phyloP scores from a whole-genome alignment of 2,329 filamentous ascomycete species.

The Colletotrichum sp. region DNA sequence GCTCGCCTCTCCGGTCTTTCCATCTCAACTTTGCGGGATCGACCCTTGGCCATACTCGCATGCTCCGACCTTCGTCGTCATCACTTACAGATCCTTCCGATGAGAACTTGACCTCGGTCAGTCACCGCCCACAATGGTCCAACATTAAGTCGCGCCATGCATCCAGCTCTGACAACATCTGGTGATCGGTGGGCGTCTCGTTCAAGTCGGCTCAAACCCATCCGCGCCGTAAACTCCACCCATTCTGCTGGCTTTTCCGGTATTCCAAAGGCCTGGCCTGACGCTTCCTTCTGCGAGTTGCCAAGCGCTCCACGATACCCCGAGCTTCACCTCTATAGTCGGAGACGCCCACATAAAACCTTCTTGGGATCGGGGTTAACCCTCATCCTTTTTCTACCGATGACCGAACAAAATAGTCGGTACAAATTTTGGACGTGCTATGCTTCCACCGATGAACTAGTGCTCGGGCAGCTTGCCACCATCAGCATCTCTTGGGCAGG shows the following conservation, averaged over 20 bases:
- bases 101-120: background rate
- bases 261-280: background rate
- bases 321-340: background rate
- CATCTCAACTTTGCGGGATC: background rate
- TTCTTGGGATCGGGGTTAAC: background rate
- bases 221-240: background rate
- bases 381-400: background rate
- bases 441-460: background rate
- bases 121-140: background rate
- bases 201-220: background rate
- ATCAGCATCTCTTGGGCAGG: background rate
- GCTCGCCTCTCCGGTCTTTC: background rate
- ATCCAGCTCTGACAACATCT: background rate
- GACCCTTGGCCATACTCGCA: background rate
- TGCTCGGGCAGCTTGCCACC: background rate
- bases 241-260: background rate
- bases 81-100: background rate
- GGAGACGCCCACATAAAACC: background rate
- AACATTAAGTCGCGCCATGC: background rate
- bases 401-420: background rate
- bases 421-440: background rate
- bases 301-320: background rate
- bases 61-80: background rate
- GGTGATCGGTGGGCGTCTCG: background rate
- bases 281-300: background rate